Evolutionary conservation across 768 basidiomycete species (phyloP), one percentile per base, ranked within the genome.

Genomic region (Auricularia auricula-judae): DNA sequence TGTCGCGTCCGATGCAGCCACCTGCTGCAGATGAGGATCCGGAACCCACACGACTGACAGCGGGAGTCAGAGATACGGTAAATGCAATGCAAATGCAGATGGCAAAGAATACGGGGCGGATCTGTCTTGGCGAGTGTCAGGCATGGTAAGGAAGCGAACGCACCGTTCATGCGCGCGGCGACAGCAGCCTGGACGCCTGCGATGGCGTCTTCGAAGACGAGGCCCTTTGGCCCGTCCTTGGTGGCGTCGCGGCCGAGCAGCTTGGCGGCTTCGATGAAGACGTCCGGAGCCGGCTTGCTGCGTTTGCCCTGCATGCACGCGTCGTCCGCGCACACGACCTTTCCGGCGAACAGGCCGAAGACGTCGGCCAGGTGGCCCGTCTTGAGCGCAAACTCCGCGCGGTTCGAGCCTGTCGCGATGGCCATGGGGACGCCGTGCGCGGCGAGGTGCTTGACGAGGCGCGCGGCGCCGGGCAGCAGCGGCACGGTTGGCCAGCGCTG

Each of bases 81-180:
- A 10, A 18, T 44, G 43, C 43, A 33, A 36, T 21, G 29, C n/a
- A 39, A 42, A 44, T 12, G 63, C 18, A 44, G 54, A 33, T n/a
- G 23, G 47, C 42, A 64, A 23, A 54, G 35, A 64, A 10, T 42
- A 21, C n/a, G 35, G 34, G 36, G 29, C n/a, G 36, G 53, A 65
- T 43, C 14, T 35, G 29, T 29, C 29, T 29, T 29, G 29, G 29
- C 29, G 29, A 29, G 29, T 29, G 29, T 29, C 29, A 29, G 29
- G 29, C 29, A 29, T 29, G 29, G 29, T 29, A 29, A 29, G 29
- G 29, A 29, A 29, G 29, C 29, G 29, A 2, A 69, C 81, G 43
- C 64, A 92, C 92, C 91, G 64, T 85, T 81, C 92, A 94, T 93
- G 11, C 89, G 91, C 3, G 91, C 91, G 64, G 88, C 79, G 71